Evolutionary conservation across 371 early-diverging fungal genomes (phyloP), one percentile per base, ranked within the genome.

Genomic region (Smittium mucronatum): DNA sequence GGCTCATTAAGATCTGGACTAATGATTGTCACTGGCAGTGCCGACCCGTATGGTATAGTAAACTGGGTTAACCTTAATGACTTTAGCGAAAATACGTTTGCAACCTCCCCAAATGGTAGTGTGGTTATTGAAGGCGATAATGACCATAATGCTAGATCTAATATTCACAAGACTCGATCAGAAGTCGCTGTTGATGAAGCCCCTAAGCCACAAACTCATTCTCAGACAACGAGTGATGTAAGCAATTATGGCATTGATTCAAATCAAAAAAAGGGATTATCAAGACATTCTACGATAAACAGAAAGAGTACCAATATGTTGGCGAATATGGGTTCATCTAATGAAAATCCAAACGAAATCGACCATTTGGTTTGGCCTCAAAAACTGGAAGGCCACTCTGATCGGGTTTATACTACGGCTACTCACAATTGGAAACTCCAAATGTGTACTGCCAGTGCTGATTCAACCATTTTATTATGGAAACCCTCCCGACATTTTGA

Each of bases 341-440:
- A 21, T 21, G 21, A 47, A 5, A 47, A 21, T 21, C 21, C 47
- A 47, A 47, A 47, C 47, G 47, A 47, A 5, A 82, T 83, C 78
- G 80, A 2, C 71, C 75, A 34, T 73, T 74, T 1, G 83, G 81
- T 35, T 69, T 81, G 63, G 64, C 85, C 65, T 2, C 87, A 87
- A 69, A 68, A 81, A 36, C 74, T 87, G 61, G 86, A 86, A 70
- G 87, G 87, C n/a, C 87, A 87, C 65, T 80, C 84, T 30, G 88
- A 87, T 69, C 72, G 85, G 21, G 88, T 87, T 0, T 87, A 87
- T 71, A 81, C 83, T 0, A 82, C 83, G 57, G 75, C 79, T 25
- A 87, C 86, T 58, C 88, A 87, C 69, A 85, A 85, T 11, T 69
- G 75, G 11, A 86, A 87, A 68, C 78, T 75, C 70, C 75, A 78